Percentiles rank a stretch among this genome's conserved stretches.
These are phyloP conservation scores for Barnettozyma californica DNA, from an alignment of 805 yeast genomes.

Conservation along the genomic window DNA sequence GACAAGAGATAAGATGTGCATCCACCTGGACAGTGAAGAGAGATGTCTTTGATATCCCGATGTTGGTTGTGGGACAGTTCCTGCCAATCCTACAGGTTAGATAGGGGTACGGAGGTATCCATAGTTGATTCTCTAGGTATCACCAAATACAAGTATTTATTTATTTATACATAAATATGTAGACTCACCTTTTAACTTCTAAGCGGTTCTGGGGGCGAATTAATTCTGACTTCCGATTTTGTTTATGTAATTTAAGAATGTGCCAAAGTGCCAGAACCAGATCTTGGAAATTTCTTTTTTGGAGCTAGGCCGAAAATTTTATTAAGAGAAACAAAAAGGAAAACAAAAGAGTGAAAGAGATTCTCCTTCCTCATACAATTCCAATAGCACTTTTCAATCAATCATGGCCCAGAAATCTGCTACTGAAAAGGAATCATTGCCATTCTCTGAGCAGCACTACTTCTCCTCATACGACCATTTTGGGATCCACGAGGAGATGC, in stretches of 20 bases:
- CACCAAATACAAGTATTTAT: background rate
- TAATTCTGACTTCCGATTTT: too few relatives aligned
- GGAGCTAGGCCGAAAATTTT: conserved; percentile 6
- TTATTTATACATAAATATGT: background rate
- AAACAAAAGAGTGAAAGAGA: background rate
- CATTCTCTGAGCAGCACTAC: conserved; percentile 85
- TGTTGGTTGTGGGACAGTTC: conserved; percentile 79
- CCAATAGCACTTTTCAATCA: background rate
- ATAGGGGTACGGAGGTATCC: background rate
- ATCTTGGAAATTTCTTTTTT: conserved; percentile 5
- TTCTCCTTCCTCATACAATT: background rate
- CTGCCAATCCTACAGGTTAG: conserved; percentile 49
- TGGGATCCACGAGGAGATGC: conserved; percentile 98
- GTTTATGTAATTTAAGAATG: background rate
- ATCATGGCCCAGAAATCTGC: conserved; percentile 40
- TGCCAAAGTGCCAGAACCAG: background rate
- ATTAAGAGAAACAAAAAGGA: conserved; percentile 4
- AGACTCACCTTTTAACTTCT: background rate
- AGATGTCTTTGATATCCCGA: conserved; percentile 79
- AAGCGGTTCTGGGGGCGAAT: too few relatives aligned
- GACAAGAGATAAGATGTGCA: conserved; percentile 52
- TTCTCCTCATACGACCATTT: conserved; percentile 94
- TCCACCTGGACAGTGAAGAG: conserved; percentile 83
- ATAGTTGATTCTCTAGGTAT: background rate
- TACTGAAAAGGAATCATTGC: conserved; percentile 58